Percentiles rank a stretch among this genome's conserved stretches.
Conservation (phyloP, 495 filamentous ascomycete genomes). For the Pseudomonodictys pantanalensis region DNA sequence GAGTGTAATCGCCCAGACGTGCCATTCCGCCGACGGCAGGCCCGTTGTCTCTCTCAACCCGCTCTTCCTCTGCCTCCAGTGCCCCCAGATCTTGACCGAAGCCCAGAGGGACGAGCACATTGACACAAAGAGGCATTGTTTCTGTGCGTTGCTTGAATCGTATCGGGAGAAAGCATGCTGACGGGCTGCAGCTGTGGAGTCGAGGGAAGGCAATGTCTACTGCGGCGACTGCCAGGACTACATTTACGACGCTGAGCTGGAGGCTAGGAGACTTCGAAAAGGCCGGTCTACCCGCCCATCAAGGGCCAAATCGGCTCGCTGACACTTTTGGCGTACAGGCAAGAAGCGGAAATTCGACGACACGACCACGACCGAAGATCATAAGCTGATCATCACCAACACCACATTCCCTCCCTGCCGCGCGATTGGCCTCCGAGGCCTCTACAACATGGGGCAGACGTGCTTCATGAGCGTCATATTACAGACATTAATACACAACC, state of each 20-base stretch:
- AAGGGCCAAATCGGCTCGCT: neutral
- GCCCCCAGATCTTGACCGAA: conserved; percentile 55
- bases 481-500: conserved; percentile 84
- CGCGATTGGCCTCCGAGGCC: conserved; percentile 73
- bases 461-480: conserved; percentile 93
- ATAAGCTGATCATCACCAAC: conserved; percentile 57
- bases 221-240: conserved; percentile 84
- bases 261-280: conserved; percentile 63
- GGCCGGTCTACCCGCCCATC: conserved; percentile 25
- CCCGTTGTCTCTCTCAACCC: conserved; percentile 52
- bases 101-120: conserved; percentile 58
- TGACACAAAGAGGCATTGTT: conserved; percentile 56
- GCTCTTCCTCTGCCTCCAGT: conserved; percentile 66
- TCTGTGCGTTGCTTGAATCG: conserved; percentile 50
- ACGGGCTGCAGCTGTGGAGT: conserved; percentile 67
- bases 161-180: conserved; percentile 18
- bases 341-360: conserved; percentile 62
- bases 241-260: conserved; percentile 80
- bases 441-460: conserved; percentile 90
- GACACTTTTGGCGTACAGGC: conserved; percentile 11
- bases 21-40: conserved; percentile 32
- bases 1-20: conserved; percentile 33
- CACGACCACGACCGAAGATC: conserved; percentile 56
- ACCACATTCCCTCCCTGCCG: conserved; percentile 63
- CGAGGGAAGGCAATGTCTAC: conserved; percentile 68